Base-by-base conservation (phyloP, 768 basidiomycete species). In the Multifurca ochricompacta region DNA sequence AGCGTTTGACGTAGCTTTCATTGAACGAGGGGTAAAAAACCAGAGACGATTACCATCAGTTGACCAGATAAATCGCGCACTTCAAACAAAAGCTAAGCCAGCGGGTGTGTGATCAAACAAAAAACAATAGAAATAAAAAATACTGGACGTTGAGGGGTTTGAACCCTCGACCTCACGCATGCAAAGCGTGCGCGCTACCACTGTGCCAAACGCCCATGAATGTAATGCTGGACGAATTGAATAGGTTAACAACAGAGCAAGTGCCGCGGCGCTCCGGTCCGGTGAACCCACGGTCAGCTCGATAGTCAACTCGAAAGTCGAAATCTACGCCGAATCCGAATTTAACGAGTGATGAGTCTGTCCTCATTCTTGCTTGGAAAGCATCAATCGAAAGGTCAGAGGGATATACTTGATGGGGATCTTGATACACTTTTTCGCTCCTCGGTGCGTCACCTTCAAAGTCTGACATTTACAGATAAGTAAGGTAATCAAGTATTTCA, bases 381-480 rank as follows among this genome's bases (percentile, higher is more conserved):
- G 25, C 19, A 21, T 37, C 27, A 27, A 28, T 30, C 41, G n/a
- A 53, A 44, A 34, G 19, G 25, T 1, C 13, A 21, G 11, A 39
- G 9, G 34, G 63, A 63, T 10, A 68, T 82, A n/a, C n/a, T n/a
- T 36, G 84, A 86, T 54, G 66, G 68, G 3, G 84, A 83, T 42
- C 72, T 89, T 8, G 83, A 87, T 62, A 73, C 75, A 23, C 62
- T 89, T 27, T 86, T 89, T 64, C 73, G 73, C 28, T 64, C 74
- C 34, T 74, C 76, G 57, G 82, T 81, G 56, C 59, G 78, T 65
- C 37, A 28, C 21, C 19, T 34, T 23, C 21, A 4, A 19, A 10
- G n/a, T 7, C 37, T 27, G 13, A n/a, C 23, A 25, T 25, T 36
- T 18, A 13, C n/a, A 14, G 40, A 35, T 16, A 9, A 10, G 37